Conservation (phyloP, 345 rosid genomes). For the Eucalyptus sp. region DNA sequence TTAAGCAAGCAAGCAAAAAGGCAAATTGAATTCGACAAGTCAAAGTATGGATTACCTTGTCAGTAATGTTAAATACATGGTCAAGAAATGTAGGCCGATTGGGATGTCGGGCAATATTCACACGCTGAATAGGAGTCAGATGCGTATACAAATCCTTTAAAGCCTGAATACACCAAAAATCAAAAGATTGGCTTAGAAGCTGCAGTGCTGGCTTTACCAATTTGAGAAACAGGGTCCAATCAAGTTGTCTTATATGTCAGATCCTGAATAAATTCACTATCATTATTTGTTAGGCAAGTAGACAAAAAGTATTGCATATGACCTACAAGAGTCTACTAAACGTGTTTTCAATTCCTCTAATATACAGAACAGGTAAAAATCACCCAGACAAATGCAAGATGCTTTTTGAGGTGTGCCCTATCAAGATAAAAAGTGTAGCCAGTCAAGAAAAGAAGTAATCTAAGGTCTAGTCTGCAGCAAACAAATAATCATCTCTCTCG, state of each 20-base stretch:
- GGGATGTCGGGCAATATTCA: slow-evolving; percentile 93
- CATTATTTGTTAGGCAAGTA: not conserved
- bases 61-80: slow-evolving; percentile 81
- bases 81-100: slow-evolving; percentile 97
- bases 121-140: slow-evolving; percentile 86
- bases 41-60: slow-evolving; percentile 47
- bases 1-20: not conserved
- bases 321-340: not conserved
- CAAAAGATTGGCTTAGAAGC: not conserved
- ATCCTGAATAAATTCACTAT: not conserved
- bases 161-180: slow-evolving; percentile 38
- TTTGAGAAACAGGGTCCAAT: not conserved
- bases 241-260: not conserved
- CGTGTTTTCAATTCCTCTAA: not conserved
- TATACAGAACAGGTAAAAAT: not conserved
- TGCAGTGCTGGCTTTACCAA: not conserved
- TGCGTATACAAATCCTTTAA: slow-evolving; percentile 64
- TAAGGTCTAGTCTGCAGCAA: not conserved
- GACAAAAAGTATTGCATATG: not conserved
- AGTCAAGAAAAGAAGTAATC: not conserved
- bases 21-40: not conserved
- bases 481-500: not conserved
- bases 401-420: not conserved
- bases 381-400: not conserved
- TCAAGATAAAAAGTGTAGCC: not conserved